Evolutionary conservation across 176 grass and related monocot genomes (phyloP).

Genomic region (Rhynchospora tenuis): DNA sequence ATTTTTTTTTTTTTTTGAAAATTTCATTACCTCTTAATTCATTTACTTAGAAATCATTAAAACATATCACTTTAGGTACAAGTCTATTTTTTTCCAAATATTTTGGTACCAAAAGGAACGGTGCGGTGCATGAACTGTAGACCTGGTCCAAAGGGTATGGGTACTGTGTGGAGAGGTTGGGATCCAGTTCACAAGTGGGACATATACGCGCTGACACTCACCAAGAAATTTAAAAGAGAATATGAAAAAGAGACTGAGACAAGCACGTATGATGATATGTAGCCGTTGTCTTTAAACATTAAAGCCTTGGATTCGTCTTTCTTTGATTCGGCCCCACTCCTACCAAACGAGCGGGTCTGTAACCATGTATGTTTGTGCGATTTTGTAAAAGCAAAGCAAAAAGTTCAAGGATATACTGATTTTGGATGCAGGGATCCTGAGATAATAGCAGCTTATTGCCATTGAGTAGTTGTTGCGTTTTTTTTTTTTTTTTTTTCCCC

Average conservation of each 20-base stretch:
- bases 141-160: neutral
- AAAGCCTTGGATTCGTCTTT: conserved; percentile 11
- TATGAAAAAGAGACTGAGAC: conserved; percentile 7
- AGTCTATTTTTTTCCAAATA: neutral
- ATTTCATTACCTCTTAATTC: too few species aligned
- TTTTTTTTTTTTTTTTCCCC: neutral
- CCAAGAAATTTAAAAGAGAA: neutral
- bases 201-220: neutral
- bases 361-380: neutral
- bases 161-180: neutral
- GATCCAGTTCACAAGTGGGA: neutral
- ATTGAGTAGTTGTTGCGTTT: neutral
- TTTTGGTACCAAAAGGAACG: neutral
- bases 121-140: neutral
- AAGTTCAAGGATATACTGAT: neutral
- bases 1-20: too few species aligned
- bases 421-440: neutral
- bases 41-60: too few species aligned
- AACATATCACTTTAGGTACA: too few species aligned
- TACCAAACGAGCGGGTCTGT: neutral
- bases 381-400: neutral
- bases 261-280: neutral
- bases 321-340: neutral
- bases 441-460: neutral
- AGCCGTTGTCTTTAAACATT: conserved; percentile 15